A percentile compares a stretch with the other conserved stretches of the same genome.
Evolutionary conservation across 2,329 filamentous ascomycete genomes (phyloP).

Genomic region (Tolypocladium nubicola): DNA sequence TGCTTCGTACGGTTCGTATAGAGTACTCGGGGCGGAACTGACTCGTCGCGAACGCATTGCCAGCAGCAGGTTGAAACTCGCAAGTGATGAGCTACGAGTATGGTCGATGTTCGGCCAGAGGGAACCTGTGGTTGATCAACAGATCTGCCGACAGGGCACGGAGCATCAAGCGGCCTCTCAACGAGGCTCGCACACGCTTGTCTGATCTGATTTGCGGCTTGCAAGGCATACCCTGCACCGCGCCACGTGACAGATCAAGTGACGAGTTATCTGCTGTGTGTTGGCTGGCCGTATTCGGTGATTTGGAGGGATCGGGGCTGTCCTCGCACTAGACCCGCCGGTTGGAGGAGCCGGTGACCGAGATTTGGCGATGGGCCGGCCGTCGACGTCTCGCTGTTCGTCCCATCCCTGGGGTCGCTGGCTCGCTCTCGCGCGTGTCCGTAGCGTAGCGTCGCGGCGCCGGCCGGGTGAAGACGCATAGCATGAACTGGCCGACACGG

Average conservation of each 20-base stretch:
- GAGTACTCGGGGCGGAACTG: background rate
- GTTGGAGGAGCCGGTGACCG: background rate
- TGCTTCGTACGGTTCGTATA: background rate
- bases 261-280: background rate
- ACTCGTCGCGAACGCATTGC: background rate
- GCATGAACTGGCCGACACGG: background rate
- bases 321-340: background rate
- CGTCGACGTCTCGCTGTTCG: background rate
- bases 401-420: background rate
- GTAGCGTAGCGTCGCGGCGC: too few species aligned
- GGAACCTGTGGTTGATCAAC: background rate
- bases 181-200: background rate
- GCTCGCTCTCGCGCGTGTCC: background rate
- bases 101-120: background rate
- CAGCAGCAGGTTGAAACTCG: background rate
- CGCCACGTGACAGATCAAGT: background rate
- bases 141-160: background rate
- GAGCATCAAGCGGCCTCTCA: background rate
- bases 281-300: background rate
- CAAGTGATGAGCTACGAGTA: too few species aligned
- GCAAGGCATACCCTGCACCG: background rate
- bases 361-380: background rate
- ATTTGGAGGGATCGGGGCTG: background rate
- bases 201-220: background rate
- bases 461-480: too few species aligned